Evolutionary conservation across 2,329 filamentous ascomycete genomes (phyloP).

Genomic region (Elsinoe necatrix): DNA sequence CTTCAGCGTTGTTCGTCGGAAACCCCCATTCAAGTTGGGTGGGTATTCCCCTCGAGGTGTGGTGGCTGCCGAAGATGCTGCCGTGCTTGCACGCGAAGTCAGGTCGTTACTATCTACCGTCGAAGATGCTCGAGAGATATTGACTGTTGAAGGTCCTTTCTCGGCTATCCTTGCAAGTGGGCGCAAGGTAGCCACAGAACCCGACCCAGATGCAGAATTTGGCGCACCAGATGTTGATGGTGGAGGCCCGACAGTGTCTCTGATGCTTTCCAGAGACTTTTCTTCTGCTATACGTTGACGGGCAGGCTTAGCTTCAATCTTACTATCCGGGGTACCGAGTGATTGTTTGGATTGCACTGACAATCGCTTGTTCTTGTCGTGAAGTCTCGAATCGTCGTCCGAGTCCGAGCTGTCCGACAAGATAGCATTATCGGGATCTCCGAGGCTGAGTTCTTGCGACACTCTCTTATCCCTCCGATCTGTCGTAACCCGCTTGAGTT

Average conservation of each 20-base stretch:
- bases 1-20: slow-evolving; percentile 13
- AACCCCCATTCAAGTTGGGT: slow-evolving; percentile 16
- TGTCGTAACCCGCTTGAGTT: neutral
- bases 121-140: slow-evolving; percentile 39
- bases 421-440: slow-evolving; percentile 3
- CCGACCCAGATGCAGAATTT: slow-evolving; percentile 28
- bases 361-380: neutral
- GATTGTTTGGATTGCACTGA: slow-evolving; percentile 13
- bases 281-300: slow-evolving; percentile 5
- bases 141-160: slow-evolving; percentile 33
- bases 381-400: neutral
- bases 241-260: neutral
- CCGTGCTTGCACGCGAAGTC: slow-evolving; percentile 22
- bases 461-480: neutral
- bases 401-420: neutral
- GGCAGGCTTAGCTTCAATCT: neutral
- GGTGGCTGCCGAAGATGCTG: slow-evolving; percentile 8
- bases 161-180: slow-evolving; percentile 11
- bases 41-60: slow-evolving; percentile 14
- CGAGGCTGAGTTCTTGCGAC: neutral
- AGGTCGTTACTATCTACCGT: slow-evolving; percentile 33
- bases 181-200: neutral
- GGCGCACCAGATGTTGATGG: slow-evolving; percentile 16
- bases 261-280: slow-evolving; percentile 9
- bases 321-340: slow-evolving; percentile 12